Conservation (phyloP, 805 yeast genomes). For the Schwanniomyces vanrijiae region DNA sequence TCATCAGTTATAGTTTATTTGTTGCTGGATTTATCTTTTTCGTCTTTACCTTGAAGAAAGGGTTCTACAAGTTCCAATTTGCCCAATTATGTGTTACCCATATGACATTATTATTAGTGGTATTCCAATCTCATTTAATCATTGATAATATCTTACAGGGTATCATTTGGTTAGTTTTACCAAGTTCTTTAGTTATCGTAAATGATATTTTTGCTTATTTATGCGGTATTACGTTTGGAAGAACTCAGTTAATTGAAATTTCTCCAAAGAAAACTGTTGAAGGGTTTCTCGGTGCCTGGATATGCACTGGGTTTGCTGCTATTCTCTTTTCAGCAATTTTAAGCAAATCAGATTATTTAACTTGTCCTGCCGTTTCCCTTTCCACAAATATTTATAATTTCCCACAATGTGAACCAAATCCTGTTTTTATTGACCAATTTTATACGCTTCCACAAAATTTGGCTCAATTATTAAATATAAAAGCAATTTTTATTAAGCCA, state of each 20-base stretch:
- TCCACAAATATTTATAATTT: slow-evolving; percentile 61
- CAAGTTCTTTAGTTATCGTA: slow-evolving; percentile 86
- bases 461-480: slow-evolving; percentile 42
- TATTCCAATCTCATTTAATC: slow-evolving; percentile 91
- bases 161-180: slow-evolving; percentile 90
- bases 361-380: slow-evolving; percentile 79
- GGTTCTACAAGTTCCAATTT: slow-evolving; percentile 87
- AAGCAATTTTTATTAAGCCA: slow-evolving; percentile 69
- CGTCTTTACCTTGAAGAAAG: slow-evolving; percentile 85
- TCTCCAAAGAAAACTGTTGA: slow-evolving; percentile 98
- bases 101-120: slow-evolving; percentile 86
- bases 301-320: slow-evolving; percentile 80
- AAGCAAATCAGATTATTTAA: slow-evolving; percentile 68
- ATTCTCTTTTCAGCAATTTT: slow-evolving; percentile 63
- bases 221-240: slow-evolving; percentile 96
- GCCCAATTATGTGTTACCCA: slow-evolving; percentile 92
- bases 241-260: slow-evolving; percentile 85
- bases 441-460: slow-evolving; percentile 73
- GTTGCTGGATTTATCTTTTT: slow-evolving; percentile 87
- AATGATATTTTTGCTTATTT: slow-evolving; percentile 96
- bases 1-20: slow-evolving; percentile 80
- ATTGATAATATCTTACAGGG: slow-evolving; percentile 88
- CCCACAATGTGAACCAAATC: slow-evolving; percentile 77
- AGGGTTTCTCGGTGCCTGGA: slow-evolving; percentile 97
- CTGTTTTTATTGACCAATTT: slow-evolving; percentile 82